Evolutionary conservation across 768 basidiomycete species (phyloP).

Genomic region (Rhizopogon roseolus): DNA sequence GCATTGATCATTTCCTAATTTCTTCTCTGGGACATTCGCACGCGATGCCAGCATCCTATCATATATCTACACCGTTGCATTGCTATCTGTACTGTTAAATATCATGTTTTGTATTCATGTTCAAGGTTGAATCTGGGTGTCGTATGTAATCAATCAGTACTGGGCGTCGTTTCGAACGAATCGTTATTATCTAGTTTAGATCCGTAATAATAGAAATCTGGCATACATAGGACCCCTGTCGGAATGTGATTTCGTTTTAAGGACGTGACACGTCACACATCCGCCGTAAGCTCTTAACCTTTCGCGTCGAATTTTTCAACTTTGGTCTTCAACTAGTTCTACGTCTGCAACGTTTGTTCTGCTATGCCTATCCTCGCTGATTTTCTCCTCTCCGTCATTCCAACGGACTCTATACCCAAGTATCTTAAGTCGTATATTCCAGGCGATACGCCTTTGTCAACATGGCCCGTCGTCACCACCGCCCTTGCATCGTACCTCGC

Average conservation of each 20-base stretch:
- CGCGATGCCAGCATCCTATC: not conserved
- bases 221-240: too few relatives aligned
- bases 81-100: constrained; percentile 4
- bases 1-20: constrained; percentile 52
- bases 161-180: too few relatives aligned
- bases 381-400: constrained; percentile 55
- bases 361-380: constrained; percentile 74
- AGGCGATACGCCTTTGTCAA: constrained; percentile 58
- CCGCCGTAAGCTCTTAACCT: constrained; percentile 20
- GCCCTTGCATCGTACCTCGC: constrained; percentile 79
- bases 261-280: constrained; percentile 19
- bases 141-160: too few relatives aligned
- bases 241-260: constrained; percentile 2
- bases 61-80: constrained; percentile 5
- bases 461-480: constrained; percentile 57
- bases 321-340: constrained; percentile 19
- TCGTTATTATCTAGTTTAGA: too few relatives aligned
- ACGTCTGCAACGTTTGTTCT: constrained; percentile 6
- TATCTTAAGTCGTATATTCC: constrained; percentile 45
- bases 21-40: not conserved
- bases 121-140: not conserved
- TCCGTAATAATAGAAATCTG: not conserved
- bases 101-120: not conserved
- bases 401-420: constrained; percentile 36
- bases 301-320: constrained; percentile 11